Base-by-base conservation (phyloP, 345 rosid genomes). In the Populus pruinosa region DNA sequence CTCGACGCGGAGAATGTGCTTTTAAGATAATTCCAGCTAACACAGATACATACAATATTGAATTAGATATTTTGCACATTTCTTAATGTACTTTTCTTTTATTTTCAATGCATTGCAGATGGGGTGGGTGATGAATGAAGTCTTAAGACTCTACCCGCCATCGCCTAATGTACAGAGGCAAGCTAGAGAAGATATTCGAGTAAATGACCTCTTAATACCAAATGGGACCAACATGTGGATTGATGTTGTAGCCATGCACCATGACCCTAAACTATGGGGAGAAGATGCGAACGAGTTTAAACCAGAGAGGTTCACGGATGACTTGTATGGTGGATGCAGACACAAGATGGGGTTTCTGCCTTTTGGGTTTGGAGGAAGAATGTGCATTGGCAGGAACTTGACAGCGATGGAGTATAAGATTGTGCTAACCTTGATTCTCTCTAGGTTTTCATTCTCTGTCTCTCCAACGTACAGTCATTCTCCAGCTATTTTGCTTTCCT, bases 291-390 rank as follows among this genome's bases (percentile, higher is more conserved):
- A 83, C 67, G 89, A 88, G 83, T 95, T 95, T 71, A 88, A 61
- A n/a, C 99, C 99, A 12, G 96, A 95, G 81, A 91, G 99, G 80
- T 95, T 95, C 64, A 70, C 67, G 63, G 88, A 90, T 3, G 88
- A 87, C 0, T 44, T 89, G 8, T 78, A 88, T 61, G 99, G 99
- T 0, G 92, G 99, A 8, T 95, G 98, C 87, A 90, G 83, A 39
- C 90, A 85, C 79, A 93, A 89, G 82, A 94, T 94, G 98, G 98
- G 97, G 9, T 94, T 82, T 71, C 78, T 94, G 89, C 98, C 98
- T 0, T 94, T 94, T 73, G 98, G 98, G 38, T 94, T 94, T 16
- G 98, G 98, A 66, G 97, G 98, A 27, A 91, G 98, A 64, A 93
- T 91, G 98, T 94, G 98, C 69, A 77, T 94, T 0, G 98, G 97